A percentile compares a stretch with the other conserved stretches of the same genome.
Conservation (phyloP, 768 basidiomycete species). For the Boletus subparvulus region DNA sequence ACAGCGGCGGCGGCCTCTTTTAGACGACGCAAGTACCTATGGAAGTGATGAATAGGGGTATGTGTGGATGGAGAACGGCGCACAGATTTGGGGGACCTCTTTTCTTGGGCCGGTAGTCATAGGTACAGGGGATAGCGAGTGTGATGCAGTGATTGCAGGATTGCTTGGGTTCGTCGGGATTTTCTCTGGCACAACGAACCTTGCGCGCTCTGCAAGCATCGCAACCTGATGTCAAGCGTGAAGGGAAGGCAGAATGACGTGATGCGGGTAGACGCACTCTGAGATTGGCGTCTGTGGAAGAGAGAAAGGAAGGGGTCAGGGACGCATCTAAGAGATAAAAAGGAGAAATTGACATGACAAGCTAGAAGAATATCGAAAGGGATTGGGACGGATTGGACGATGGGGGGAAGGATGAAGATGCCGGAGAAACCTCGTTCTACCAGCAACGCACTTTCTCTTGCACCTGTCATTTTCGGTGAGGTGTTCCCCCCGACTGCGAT, state of each 20-base stretch:
- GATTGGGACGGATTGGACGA: too few relatives aligned
- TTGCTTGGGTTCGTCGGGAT: constrained; percentile 71
- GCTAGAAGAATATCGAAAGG: constrained; percentile 10
- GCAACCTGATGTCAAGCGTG: constrained; percentile 55
- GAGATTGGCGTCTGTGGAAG: constrained; percentile 71
- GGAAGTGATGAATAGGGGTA: not conserved
- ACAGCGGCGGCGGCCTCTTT: constrained; percentile 71
- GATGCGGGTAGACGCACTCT: constrained; percentile 52
- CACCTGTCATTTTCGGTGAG: constrained; percentile 47
- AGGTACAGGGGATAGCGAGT: constrained; percentile 82
- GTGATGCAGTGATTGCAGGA: constrained; percentile 86
- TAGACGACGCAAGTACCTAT: constrained; percentile 73
- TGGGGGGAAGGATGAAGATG: constrained; percentile 15
- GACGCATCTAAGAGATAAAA: constrained; percentile 26
- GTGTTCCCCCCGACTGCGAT: constrained; percentile 38
- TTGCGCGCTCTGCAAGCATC: constrained; percentile 87
- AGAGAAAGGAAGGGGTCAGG: constrained; percentile 33
- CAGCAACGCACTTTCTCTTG: constrained; percentile 71
- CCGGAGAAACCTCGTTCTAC: constrained; percentile 52
- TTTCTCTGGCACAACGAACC: constrained; percentile 80
- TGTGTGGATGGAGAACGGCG: constrained; percentile 23
- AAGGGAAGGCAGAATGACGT: constrained; percentile 22
- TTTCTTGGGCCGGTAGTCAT: constrained; percentile 93
- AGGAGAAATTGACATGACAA: too few relatives aligned
- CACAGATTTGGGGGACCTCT: constrained; percentile 91